These are phyloP conservation scores for Dalbergia cochinchinensis DNA, from an alignment of 306 rosid genomes.

Conservation along the genomic window DNA sequence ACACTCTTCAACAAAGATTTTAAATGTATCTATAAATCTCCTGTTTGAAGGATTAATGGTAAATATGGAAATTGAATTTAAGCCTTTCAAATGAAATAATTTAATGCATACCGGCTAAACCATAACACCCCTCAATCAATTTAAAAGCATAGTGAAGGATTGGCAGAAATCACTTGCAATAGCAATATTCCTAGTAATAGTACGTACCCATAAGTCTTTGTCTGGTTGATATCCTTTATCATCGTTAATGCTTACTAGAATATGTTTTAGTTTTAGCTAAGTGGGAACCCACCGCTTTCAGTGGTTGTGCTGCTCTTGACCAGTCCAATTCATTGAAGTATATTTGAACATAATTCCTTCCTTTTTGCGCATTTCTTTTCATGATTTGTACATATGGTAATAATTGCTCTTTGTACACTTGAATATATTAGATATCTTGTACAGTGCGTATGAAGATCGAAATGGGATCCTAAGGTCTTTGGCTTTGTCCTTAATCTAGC, in stretches of 20 bases:
- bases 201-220: conserved; percentile 10
- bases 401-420: not conserved
- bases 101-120: not conserved
- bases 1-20: too few species aligned
- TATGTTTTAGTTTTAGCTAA: not conserved
- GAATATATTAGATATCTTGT: not conserved
- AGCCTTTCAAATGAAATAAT: not conserved
- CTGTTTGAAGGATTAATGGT: too few species aligned
- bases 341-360: not conserved
- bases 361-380: not conserved
- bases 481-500: not conserved
- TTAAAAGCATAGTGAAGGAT: not conserved
- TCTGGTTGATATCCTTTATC: conserved; percentile 28
- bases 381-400: not conserved
- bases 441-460: not conserved
- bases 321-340: not conserved
- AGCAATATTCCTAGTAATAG: conserved; percentile 1
- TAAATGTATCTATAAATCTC: too few species aligned
- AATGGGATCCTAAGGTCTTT: not conserved
- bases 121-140: not conserved
- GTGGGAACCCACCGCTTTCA: conserved; percentile 29
- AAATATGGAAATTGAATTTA: too few species aligned
- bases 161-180: not conserved
- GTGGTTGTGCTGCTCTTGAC: conserved; percentile 9
- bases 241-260: not conserved